Conservation (phyloP, 129 eudicot genomes). For the Chrysanthemum seticuspe region DNA sequence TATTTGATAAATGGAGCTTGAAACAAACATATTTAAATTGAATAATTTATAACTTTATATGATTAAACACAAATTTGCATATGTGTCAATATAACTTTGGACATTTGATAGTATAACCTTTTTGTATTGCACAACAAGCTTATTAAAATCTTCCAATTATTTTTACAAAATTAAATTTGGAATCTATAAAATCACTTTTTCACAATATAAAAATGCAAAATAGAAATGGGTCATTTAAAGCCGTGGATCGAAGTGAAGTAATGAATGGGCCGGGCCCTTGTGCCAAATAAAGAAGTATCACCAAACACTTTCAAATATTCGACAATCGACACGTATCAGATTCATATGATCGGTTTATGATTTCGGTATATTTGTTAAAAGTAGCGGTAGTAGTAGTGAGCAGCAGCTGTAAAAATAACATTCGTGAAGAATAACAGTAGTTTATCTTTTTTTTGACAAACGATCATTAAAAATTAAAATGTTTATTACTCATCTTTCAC, state of each 20-base stretch:
- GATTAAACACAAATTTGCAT: background rate
- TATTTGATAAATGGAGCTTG: background rate
- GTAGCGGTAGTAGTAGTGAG: no score
- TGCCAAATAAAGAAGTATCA: conserved; percentile 20
- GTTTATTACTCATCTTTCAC: no score
- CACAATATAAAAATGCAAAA: background rate
- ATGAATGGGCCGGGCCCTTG: background rate
- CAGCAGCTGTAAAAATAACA: no score
- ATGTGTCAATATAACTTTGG: background rate
- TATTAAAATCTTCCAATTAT: no score
- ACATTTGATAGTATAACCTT: no score
- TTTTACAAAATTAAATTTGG: background rate
- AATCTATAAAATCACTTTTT: background rate
- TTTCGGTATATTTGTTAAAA: no score
- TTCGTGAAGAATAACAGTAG: no score
- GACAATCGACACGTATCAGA: conserved; percentile 36
- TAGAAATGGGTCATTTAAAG: background rate
- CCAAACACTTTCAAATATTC: conserved; percentile 30
- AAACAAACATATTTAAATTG: background rate
- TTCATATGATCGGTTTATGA: background rate
- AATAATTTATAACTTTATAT: background rate
- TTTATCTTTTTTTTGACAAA: no score
- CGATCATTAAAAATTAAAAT: no score
- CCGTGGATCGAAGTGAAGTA: background rate
- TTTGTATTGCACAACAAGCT: no score